A percentile compares a stretch with the other conserved stretches of the same genome.
phyloP scores from a whole-genome alignment of 2,329 filamentous ascomycete genomes.

The Nothophoma quercina region DNA sequence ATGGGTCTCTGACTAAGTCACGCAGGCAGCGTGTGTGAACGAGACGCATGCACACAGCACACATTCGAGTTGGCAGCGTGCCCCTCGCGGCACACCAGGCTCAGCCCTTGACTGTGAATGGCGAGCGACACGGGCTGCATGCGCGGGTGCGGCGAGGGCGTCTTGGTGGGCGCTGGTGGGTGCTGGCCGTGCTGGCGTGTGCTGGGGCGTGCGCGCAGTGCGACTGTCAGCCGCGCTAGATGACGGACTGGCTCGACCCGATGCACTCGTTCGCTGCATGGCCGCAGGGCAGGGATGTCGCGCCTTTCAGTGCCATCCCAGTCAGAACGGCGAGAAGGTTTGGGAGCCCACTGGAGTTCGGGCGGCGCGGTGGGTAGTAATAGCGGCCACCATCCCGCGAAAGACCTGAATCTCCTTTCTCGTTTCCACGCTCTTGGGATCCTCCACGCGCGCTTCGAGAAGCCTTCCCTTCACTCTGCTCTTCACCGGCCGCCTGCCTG shows the following conservation, averaged over 20 bases:
- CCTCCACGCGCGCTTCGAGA: conserved; percentile 43
- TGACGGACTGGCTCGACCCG: conserved; percentile 29
- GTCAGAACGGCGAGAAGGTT: conserved; percentile 38
- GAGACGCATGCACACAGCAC: too few relatives aligned
- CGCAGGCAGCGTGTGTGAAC: too few relatives aligned
- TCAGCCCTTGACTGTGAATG: too few relatives aligned
- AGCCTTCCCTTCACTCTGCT: conserved; percentile 26
- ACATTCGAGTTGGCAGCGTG: too few relatives aligned
- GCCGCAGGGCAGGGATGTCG: conserved; percentile 31
- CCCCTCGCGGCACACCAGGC: too few relatives aligned
- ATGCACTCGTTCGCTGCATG: conserved; percentile 33
- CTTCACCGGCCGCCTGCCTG: not conserved
- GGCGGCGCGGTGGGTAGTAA: conserved; percentile 40
- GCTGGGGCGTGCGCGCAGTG: not conserved
- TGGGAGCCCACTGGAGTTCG: conserved; percentile 32
- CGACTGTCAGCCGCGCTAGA: conserved; percentile 17
- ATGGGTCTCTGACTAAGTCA: too few relatives aligned
- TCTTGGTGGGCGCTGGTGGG: not conserved
- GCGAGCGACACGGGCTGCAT: conserved; percentile 14
- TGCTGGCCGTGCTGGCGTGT: not conserved
- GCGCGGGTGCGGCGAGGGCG: conserved; percentile 7
- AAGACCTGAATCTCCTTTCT: conserved; percentile 45
- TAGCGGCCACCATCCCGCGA: conserved; percentile 40
- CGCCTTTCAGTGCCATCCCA: conserved; percentile 27
- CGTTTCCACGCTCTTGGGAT: conserved; percentile 44